These are phyloP conservation scores for Colletotrichum sp. DNA, from an alignment of 2,329 filamentous ascomycete genomes.

Conservation along the genomic window DNA sequence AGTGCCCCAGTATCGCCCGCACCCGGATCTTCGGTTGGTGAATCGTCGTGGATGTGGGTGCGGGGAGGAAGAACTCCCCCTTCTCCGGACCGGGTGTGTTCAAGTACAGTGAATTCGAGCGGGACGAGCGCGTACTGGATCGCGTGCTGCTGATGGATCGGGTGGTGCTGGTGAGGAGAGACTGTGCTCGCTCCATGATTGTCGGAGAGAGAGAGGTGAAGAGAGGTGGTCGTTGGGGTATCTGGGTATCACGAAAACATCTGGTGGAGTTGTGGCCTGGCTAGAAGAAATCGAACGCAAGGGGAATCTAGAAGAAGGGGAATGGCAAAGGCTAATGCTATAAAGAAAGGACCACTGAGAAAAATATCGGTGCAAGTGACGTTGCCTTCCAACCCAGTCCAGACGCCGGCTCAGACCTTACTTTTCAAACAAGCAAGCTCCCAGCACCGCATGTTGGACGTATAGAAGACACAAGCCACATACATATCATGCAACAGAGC, in stretches of 20 bases:
- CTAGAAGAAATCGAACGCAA: not conserved
- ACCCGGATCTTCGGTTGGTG: conserved; percentile 41
- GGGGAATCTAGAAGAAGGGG: not conserved
- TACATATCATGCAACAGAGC: conserved; percentile 20
- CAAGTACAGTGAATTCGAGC: conserved; percentile 20
- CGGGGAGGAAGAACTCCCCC: conserved; percentile 19
- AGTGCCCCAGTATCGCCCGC: conserved; percentile 54
- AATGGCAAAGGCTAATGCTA: conserved; percentile 15
- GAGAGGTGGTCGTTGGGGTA: not conserved
- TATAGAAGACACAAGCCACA: conserved; percentile 15
- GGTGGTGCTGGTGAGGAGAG: conserved; percentile 20
- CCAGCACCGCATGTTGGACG: conserved; percentile 12
- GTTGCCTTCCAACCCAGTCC: conserved; percentile 6
- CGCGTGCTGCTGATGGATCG: conserved; percentile 20
- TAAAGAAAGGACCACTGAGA: not conserved
- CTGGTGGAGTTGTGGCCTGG: not conserved
- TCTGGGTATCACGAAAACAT: conserved; percentile 21
- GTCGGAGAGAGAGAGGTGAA: conserved; percentile 9
- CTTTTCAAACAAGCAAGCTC: conserved; percentile 11
- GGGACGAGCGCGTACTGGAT: conserved; percentile 22
- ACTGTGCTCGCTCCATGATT: conserved; percentile 23
- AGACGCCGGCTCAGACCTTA: conserved; percentile 18
- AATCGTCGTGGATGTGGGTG: conserved; percentile 17
- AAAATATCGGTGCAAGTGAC: not conserved
- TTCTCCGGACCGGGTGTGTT: conserved; percentile 11